phyloP scores from a whole-genome alignment of 2,329 filamentous ascomycete genomes.

The Ophiocordyceps camponoti-floridani region DNA sequence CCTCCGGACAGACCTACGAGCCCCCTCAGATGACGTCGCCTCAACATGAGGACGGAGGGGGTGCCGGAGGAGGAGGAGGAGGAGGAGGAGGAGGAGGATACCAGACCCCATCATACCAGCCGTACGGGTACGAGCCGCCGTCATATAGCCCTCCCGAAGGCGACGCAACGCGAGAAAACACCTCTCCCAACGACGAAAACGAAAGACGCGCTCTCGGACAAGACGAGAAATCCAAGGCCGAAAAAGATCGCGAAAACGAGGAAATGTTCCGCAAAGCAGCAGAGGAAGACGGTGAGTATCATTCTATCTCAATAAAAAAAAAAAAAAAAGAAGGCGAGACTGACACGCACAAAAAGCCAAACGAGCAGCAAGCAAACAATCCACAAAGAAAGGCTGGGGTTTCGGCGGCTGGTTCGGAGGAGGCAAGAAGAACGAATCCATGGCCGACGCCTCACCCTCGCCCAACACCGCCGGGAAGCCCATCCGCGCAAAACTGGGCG shows the following conservation, averaged over 20 bases:
- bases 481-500: conserved; percentile 86
- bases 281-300: conserved; percentile 46
- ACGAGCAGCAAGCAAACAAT: conserved; percentile 30
- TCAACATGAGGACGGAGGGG: conserved; percentile 4
- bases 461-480: conserved; percentile 36
- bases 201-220: conserved; percentile 34
- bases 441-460: conserved; percentile 11
- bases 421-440: conserved; percentile 34
- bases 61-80: conserved; percentile 1
- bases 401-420: conserved; percentile 75
- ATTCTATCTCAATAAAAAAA: background rate
- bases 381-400: conserved; percentile 54
- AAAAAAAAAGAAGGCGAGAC: background rate
- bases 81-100: conserved; percentile 27
- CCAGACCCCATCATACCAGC: conserved; percentile 44
- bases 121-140: conserved; percentile 38
- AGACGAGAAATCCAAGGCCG: conserved; percentile 43
- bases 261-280: conserved; percentile 76
- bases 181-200: conserved; percentile 67
- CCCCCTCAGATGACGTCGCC: conserved; percentile 19
- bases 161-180: conserved; percentile 52
- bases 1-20: conserved; percentile 32
- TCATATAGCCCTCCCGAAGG: conserved; percentile 31
- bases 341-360: conserved; percentile 28
- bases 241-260: conserved; percentile 62